Percentiles rank a stretch among this genome's conserved stretches.
Conservation (phyloP, 1,284 basidiomycete genomes). For the Microbotryomycetes sp. region DNA sequence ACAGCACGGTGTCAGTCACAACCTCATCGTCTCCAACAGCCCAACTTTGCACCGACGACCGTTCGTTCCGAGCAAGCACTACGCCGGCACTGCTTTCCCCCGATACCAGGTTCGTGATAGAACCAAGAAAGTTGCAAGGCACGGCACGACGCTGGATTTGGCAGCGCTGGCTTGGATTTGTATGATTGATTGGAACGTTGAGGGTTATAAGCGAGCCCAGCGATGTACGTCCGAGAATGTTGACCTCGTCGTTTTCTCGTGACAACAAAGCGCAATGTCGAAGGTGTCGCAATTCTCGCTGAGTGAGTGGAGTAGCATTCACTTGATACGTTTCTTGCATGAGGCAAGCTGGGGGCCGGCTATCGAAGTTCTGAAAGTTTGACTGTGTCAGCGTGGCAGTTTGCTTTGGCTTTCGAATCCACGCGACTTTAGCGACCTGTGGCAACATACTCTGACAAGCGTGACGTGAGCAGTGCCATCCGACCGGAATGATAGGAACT, state of each 20-base stretch:
- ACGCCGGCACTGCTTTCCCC: background rate
- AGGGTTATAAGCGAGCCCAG: background rate
- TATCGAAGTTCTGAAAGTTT: constrained; percentile 72
- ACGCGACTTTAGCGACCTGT: too few relatives aligned
- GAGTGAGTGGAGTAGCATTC: constrained; percentile 58
- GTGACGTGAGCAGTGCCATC: constrained; percentile 50
- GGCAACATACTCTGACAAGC: too few relatives aligned
- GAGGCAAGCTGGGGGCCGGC: constrained; percentile 77
- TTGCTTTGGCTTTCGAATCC: too few relatives aligned
- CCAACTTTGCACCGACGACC: constrained; percentile 20
- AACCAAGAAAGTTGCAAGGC: constrained; percentile 52
- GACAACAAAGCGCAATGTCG: background rate
- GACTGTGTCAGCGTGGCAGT: too few relatives aligned
- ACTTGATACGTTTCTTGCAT: constrained; percentile 51
- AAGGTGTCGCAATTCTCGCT: constrained; percentile 44
- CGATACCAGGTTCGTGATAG: constrained; percentile 46
- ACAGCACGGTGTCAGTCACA: background rate
- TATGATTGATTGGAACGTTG: background rate
- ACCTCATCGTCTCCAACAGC: constrained; percentile 7
- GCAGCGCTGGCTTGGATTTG: too few relatives aligned
- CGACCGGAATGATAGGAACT: constrained; percentile 43
- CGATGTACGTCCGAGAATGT: background rate
- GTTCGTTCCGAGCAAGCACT: background rate
- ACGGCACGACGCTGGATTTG: constrained; percentile 33
- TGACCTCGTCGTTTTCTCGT: background rate